Conservation (phyloP, 768 basidiomycete genomes). For the Russula sp. region DNA sequence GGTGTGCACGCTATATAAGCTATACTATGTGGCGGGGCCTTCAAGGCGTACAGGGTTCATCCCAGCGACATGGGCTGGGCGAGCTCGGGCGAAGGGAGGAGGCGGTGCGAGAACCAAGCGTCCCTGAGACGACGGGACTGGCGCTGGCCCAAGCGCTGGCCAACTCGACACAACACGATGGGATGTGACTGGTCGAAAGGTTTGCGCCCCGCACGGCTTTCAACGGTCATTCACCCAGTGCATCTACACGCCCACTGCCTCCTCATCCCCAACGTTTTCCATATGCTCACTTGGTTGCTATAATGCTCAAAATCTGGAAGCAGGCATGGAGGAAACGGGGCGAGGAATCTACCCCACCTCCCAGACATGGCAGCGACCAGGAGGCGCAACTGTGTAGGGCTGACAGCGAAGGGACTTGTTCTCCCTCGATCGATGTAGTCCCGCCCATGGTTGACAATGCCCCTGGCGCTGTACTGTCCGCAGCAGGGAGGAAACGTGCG, state of each 20-base stretch:
- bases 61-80: neutral
- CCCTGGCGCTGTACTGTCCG: slow-evolving; percentile 15
- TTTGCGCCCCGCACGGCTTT: neutral
- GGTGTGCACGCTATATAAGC: slow-evolving; percentile 1
- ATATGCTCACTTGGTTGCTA: neutral
- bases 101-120: neutral
- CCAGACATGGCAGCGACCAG: slow-evolving; percentile 17
- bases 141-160: too few species aligned
- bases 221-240: neutral
- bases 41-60: neutral
- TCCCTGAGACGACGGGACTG: too few species aligned
- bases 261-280: neutral
- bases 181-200: too few species aligned
- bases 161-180: too few species aligned
- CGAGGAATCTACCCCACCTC: neutral
- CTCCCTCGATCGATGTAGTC: slow-evolving; percentile 14
- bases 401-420: slow-evolving; percentile 19
- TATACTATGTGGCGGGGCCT: neutral
- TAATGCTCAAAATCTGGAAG: slow-evolving; percentile 47
- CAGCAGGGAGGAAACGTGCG: slow-evolving; percentile 13
- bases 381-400: slow-evolving; percentile 12
- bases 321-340: slow-evolving; percentile 39
- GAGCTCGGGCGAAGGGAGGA: neutral
- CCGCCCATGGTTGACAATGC: slow-evolving; percentile 15
- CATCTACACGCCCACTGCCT: neutral